Base-by-base conservation (phyloP, 345 rosid species). In the Mallotus nudiflorus region DNA sequence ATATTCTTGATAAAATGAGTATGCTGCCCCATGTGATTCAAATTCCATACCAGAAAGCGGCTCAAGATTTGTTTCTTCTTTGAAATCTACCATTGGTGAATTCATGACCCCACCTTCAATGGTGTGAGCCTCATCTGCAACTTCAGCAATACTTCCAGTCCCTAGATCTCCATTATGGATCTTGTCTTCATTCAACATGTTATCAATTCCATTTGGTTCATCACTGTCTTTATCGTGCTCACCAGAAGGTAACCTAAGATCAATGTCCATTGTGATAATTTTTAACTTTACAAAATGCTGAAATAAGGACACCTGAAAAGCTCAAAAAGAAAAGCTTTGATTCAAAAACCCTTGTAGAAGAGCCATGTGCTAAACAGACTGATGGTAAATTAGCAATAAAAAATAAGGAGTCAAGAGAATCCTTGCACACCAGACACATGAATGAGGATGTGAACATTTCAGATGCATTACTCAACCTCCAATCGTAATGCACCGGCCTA, bases 211-310 rank as follows among this genome's bases (percentile, higher is more conserved):
- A 80, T 82, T 78, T 68, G 82, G 75, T 2, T 78, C 85, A 46
- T 79, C 84, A 78, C 75, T 85, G 55, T 79, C 84, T 65, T 84
- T 88, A 44, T 83, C 83, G 16, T 83, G 84, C 42, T 84, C 93
- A 65, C 89, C 93, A 69, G 93, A 86, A 73, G 89, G 91, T 66
- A 86, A 72, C 75, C 86, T 55, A 69, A 88, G 91, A 81, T 88
- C 82, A 68, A 88, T 86, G 64, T 86, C 86, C 90, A 80, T 86
- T 66, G 67, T 20, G 60, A 62, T 11, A 73, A 35, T 6, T 49
- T 37, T 20, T 46, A 39, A 27, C 49, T 59, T 62, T 51, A 63
- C n/a, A 15, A 19, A 75, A 59, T 9, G 29, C 62, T 8, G 19
- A 44, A 48, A 52, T 55, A 31, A 39, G 28, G 0, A 13, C 29